A percentile compares a stretch with the other conserved stretches of the same genome.
These are phyloP conservation scores for Barnettozyma sp. DNA, from an alignment of 805 yeast genomes.

Conservation along the genomic window DNA sequence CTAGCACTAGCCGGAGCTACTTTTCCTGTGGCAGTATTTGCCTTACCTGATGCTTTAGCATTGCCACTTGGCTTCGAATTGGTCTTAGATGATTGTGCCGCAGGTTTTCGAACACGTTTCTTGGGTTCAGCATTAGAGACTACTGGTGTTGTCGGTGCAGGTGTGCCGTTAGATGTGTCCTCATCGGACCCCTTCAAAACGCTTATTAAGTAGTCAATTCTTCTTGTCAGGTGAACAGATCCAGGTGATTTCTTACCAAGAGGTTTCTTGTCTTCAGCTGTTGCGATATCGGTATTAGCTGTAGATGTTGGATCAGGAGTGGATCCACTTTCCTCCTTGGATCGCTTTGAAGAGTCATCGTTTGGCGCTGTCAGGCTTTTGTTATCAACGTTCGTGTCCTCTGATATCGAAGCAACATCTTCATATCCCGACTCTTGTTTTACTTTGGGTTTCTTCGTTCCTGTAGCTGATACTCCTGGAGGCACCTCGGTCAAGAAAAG, in stretches of 20 bases:
- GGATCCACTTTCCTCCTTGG: slow-evolving; percentile 6
- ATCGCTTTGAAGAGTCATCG: too few species aligned
- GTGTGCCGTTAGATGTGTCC: slow-evolving; percentile 21
- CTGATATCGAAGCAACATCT: slow-evolving; percentile 1
- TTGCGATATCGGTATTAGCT: slow-evolving; percentile 5
- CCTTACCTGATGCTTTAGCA: slow-evolving; percentile 10
- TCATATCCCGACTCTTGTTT: slow-evolving; percentile 5
- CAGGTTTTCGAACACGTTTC: slow-evolving; percentile 25
- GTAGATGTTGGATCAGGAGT: background rate
- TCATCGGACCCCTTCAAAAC: slow-evolving; percentile 58
- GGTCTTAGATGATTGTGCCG: slow-evolving; percentile 18
- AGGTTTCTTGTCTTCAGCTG: slow-evolving; percentile 13
- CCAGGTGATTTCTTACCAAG: slow-evolving; percentile 74
- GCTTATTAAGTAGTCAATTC: slow-evolving; percentile 78
- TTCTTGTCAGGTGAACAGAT: slow-evolving; percentile 83
- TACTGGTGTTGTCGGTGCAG: slow-evolving; percentile 27
- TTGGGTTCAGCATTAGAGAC: slow-evolving; percentile 22
- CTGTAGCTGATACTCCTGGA: too few species aligned
- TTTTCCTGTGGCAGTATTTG: slow-evolving; percentile 7
- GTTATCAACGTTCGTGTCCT: slow-evolving; percentile 1
- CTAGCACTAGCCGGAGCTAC: slow-evolving; percentile 12
- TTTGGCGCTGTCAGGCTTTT: too few species aligned
- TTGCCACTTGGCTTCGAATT: slow-evolving; percentile 12
- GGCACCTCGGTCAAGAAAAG: slow-evolving; percentile 55
- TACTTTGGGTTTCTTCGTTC: slow-evolving; percentile 24